Percentiles rank a stretch among this genome's conserved stretches.
These are phyloP conservation scores for Botryotinia convoluta DNA, from an alignment of 2,329 filamentous ascomycete genomes.

Conservation along the genomic window DNA sequence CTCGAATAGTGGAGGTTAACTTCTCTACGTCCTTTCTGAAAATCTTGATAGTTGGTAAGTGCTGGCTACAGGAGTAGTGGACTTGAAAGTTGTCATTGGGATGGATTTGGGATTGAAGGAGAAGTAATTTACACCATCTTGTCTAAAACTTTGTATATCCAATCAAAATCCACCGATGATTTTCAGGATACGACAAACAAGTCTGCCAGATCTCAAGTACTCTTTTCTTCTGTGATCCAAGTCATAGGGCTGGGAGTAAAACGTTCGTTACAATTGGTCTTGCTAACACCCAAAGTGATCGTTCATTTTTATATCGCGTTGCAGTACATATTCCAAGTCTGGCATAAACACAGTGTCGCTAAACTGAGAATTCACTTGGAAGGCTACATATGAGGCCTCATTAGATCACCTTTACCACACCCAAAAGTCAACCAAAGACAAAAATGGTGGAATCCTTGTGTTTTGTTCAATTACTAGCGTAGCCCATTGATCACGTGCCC, in stretches of 20 bases:
- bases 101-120: not conserved
- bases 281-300: not conserved
- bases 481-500: not conserved
- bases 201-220: not conserved
- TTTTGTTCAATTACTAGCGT: not conserved
- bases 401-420: not conserved
- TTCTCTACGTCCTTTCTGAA: not conserved
- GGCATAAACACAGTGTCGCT: not conserved
- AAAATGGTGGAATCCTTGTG: not conserved
- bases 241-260: not conserved
- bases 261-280: not conserved
- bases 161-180: not conserved
- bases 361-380: accelerated
- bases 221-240: not conserved
- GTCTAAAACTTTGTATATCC: too few species aligned
- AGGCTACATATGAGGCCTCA: not conserved
- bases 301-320: not conserved
- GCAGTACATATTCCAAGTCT: not conserved
- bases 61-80: not conserved
- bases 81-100: not conserved
- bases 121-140: too few species aligned
- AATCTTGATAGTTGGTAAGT: not conserved
- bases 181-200: not conserved
- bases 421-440: not conserved
- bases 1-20: accelerated